phyloP scores from a whole-genome alignment of 768 basidiomycete genomes.

The Boletellus ananas region DNA sequence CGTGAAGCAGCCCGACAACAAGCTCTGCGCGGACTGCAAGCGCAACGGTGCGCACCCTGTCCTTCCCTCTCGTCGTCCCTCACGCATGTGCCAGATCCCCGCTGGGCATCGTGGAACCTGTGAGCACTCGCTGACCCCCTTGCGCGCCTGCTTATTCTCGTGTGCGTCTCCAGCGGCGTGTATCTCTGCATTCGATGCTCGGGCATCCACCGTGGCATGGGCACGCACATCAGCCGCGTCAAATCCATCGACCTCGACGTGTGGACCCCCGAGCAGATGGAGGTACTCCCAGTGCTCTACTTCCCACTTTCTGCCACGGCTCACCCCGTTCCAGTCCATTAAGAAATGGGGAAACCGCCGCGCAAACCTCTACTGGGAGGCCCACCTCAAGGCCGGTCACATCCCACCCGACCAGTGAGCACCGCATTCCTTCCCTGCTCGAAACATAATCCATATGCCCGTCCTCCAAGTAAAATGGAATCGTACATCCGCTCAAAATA shows the following conservation, averaged over 20 bases:
- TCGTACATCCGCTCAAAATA: conserved; percentile 97
- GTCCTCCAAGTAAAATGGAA: conserved; percentile 80
- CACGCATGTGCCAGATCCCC: conserved; percentile 61
- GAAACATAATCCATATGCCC: neutral
- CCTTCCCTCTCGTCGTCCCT: neutral
- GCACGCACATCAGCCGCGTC: conserved; percentile 95
- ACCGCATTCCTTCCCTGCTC: neutral
- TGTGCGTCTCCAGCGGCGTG: conserved; percentile 57
- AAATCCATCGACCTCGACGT: conserved; percentile 97
- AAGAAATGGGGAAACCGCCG: conserved; percentile 93
- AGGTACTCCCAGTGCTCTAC: conserved; percentile 43
- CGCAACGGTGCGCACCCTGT: conserved; percentile 69
- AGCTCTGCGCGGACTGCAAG: conserved; percentile 94
- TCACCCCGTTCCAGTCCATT: conserved; percentile 50
- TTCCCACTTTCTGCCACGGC: neutral
- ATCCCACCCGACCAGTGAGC: conserved; percentile 92
- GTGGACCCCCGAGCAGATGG: conserved; percentile 98
- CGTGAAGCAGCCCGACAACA: conserved; percentile 88
- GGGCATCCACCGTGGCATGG: conserved; percentile 96
- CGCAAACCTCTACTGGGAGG: conserved; percentile 97
- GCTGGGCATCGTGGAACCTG: conserved; percentile 99
- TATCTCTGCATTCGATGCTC: conserved; percentile 97
- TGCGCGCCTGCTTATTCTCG: neutral
- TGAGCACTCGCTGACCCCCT: conserved; percentile 33
- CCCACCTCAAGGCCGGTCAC: conserved; percentile 89